Conservation (phyloP, 73 alveolate species). For the Paramecium pentaurelia region DNA sequence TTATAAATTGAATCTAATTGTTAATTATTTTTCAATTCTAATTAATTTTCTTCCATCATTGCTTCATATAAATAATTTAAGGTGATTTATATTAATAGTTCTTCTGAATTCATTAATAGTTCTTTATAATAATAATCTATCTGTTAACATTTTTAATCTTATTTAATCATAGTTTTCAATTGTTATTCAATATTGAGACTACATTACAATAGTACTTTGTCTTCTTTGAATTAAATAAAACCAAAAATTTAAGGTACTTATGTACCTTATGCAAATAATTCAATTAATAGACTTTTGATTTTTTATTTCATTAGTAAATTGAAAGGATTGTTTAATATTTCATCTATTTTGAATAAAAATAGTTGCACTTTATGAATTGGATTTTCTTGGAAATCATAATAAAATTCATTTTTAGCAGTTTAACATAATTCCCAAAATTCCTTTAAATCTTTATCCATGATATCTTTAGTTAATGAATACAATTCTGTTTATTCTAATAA, state of each 20-base stretch:
- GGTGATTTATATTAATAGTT: background rate
- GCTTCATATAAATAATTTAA: background rate
- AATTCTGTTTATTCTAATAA: background rate
- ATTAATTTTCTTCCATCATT: background rate
- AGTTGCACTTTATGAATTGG: background rate
- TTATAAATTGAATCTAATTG: background rate
- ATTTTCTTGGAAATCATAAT: background rate
- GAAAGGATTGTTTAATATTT: background rate
- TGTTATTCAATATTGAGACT: background rate
- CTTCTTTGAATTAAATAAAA: background rate
- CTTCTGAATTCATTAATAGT: background rate
- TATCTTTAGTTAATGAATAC: background rate
- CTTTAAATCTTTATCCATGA: background rate
- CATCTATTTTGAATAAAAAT: background rate
- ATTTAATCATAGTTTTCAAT: background rate
- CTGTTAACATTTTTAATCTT: background rate
- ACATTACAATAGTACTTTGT: background rate
- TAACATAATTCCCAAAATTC: background rate
- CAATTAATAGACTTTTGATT: background rate
- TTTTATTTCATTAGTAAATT: background rate
- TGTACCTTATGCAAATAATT: background rate
- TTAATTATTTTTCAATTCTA: background rate
- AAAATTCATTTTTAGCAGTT: background rate
- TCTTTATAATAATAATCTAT: background rate
- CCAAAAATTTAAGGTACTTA: background rate